Evolutionary conservation across 2,329 filamentous ascomycete genomes (phyloP), one percentile per base, ranked within the genome.

Genomic region (Colletotrichum australisinense): DNA sequence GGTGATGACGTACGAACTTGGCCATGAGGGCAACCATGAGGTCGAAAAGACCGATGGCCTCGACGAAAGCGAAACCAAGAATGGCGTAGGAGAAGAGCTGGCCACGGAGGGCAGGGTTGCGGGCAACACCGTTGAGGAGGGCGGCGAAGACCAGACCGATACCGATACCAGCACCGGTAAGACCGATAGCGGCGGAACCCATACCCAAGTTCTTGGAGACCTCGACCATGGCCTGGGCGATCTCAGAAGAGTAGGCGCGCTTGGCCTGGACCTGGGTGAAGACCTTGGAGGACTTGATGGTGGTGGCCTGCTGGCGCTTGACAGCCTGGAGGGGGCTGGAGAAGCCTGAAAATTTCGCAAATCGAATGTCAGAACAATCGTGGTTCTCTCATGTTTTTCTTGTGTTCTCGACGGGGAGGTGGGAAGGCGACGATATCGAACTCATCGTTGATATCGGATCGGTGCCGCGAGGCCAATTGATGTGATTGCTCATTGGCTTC

Each of bases 31-130:
- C 93, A 94, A 95, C 91, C 93, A 95, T 95, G 83, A 94, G 92
- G 83, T 94, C 93, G 92, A 94, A 94, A 84, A 94, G 92, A 93
- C 93, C 93, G 81, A 94, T 95, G 88, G 94, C 94, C 87, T 97
- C 94, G 87, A 95, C 94, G 93, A 97, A 97, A 85, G 94, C 94
- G 89, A 97, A 97, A 89, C 94, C 94, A 84, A 97, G 89, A 93
- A 97, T 96, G 91, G 94, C 94, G 89, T 97, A 96, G 80, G 93
- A 94, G 93, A 97, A 97, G 84, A 97, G 94, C 92, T 97, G 95
- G 86, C 94, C 94, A 89, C 94, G 93, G 89, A 97, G 94, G 84
- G 93, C 93, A 83, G 94, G 94, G 94, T 97, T 97, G 89, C 94
- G 94, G 89, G 94, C 94, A 86, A 97, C 94, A 88, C 92, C 92